Base-by-base conservation (phyloP, 2,329 filamentous ascomycete genomes). In the Chrysoporthe austroafricana region DNA sequence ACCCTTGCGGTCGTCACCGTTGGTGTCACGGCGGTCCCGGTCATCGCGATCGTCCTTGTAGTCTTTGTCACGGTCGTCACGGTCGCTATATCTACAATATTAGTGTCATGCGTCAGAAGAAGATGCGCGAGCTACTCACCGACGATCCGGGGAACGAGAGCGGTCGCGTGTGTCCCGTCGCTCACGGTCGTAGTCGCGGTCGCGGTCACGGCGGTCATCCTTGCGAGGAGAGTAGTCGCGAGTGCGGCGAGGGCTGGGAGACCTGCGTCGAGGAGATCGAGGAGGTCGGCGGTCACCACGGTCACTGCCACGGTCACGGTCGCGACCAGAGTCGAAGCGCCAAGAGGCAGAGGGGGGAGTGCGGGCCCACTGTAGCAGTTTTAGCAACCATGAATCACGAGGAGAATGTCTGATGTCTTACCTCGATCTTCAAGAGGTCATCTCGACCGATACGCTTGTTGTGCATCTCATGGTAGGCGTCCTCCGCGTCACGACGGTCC, bases 391-490 rank as follows among this genome's bases (percentile, higher is more conserved):
- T 42, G 26, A 2, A 13, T 13, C 5, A 65, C 26, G 26, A 71
- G 48, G 73, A 69, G 44, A 46, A 62, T 32, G 65, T 48, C 26
- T 34, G n/a, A 57, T 5, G 43, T 21, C 87, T 73, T 82, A 97
- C 96, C 88, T 99, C 96, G 73, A 99, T 98, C 85, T 99, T 99
- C 83, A 99, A 79, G 69, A 97, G 84, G 76, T 99, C 96, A 77
- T 99, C 96, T 71, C 95, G 91, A 60, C 94, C 94, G 74, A 99
- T 94, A 73, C 95, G 93, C 88, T 97, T 97, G 85, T 98, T 98
- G 79, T 99, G 96, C 96, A 99, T 99, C 84, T 99, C 96, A 80
- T 99, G 93, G 79, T 99, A 99, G 60, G 96, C 96, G 83, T 99
- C 96, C 80, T 99, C 96, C 72, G 96, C 94, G 85, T 99, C 96